Evolutionary conservation across 805 yeast genomes (phyloP).

Genomic region (Suhomyces canberraensis): DNA sequence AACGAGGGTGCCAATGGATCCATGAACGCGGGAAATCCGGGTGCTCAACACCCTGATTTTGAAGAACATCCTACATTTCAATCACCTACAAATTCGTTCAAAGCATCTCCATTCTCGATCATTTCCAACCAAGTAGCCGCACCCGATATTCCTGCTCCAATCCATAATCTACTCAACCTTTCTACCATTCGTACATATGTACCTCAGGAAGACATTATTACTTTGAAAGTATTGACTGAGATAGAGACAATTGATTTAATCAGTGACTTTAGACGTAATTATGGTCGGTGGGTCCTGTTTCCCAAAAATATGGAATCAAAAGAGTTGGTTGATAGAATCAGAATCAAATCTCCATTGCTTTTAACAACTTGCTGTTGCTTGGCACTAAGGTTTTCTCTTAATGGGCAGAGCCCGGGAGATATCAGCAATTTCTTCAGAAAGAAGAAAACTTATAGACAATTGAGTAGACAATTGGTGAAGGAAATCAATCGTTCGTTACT

Average conservation of each 20-base stretch:
- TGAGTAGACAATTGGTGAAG: constrained; percentile 45
- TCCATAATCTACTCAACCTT: constrained; percentile 25
- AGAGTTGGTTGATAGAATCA: constrained; percentile 46
- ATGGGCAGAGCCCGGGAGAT: constrained; percentile 16
- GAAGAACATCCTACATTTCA: constrained; percentile 22
- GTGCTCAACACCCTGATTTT: background rate
- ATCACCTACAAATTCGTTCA: constrained; percentile 34
- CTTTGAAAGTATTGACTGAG: constrained; percentile 46
- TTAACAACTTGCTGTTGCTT: constrained; percentile 64
- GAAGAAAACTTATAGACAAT: constrained; percentile 33
- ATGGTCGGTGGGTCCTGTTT: constrained; percentile 76
- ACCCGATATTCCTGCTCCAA: constrained; percentile 32
- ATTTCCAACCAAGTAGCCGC: constrained; percentile 30
- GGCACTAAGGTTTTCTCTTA: constrained; percentile 49
- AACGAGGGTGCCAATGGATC: background rate
- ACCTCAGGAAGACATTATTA: constrained; percentile 45
- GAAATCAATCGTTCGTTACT: constrained; percentile 48
- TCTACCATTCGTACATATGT: background rate
- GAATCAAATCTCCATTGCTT: constrained; percentile 56
- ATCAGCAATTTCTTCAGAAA: constrained; percentile 19
- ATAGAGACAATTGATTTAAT: constrained; percentile 50
- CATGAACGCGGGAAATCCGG: background rate
- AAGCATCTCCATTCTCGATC: constrained; percentile 44
- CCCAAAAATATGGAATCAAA: constrained; percentile 52
- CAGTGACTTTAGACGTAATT: constrained; percentile 59